Base-by-base conservation (phyloP, 805 yeast species). In the Pichia eremophila region DNA sequence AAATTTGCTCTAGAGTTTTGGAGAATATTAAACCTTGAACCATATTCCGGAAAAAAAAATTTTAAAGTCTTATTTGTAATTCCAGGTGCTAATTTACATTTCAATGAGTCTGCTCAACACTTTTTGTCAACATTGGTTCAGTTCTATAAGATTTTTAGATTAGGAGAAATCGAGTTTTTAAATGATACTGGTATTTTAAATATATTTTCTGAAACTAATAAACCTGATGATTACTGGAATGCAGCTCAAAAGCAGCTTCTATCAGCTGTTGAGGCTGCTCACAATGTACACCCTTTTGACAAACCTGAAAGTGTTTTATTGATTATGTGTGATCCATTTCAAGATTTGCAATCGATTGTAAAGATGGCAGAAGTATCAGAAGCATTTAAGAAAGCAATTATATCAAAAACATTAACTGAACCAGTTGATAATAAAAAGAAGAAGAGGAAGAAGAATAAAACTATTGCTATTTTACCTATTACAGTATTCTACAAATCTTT, bases 191-290 rank as follows among this genome's bases (percentile, higher is more conserved):
- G 62, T 10, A 9, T 61, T 0, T 9, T 61, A 14, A 63, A 60
- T 44, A 37, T 62, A 14, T 58, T 55, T 4, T 43, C 47, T n/a
- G 43, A 25, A 4, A 28, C 37, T 27, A 38, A 41, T 4, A 40
- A n/a, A 35, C 42, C 35, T 22, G 43, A 42, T n/a, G 39, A 49
- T 31, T 59, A 58, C 22, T 61, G 59, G 49, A 46, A 54, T 9
- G 52, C 45, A 40, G 43, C 35, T 7, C 46, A 34, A 57, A 54
- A 42, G 50, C 59, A 6, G 78, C 90, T 0, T 64, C 67, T 22
- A 80, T 79, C 45, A 71, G 95, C 52, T 84, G 95, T 91, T 63
- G 66, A 40, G 82, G 81, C 40, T 70, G 76, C 11, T 64, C 74
- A 40, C 65, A 71, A 17, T 67, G 75, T 64, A 73, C 78, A 51